Evolutionary conservation across 2,329 filamentous ascomycete genomes (phyloP).

Genomic region (Claviceps sp.): DNA sequence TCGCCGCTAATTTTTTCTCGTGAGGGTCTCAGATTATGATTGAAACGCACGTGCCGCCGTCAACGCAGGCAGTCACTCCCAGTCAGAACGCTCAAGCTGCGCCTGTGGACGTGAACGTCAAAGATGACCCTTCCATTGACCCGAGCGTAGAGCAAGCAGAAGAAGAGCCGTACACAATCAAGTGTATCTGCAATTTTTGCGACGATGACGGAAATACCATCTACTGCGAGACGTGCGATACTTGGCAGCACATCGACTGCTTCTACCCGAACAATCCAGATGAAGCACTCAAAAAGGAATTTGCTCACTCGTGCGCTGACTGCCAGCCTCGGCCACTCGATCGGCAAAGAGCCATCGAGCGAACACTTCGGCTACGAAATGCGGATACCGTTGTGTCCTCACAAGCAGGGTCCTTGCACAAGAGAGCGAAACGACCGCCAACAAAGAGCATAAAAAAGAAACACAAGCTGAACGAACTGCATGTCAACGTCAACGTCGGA

Average conservation of each 20-base stretch:
- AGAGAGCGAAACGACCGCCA: slow-evolving; percentile 60
- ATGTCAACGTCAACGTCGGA: slow-evolving; percentile 45
- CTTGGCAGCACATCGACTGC: slow-evolving; percentile 97
- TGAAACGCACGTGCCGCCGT: slow-evolving; percentile 40
- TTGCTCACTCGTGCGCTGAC: slow-evolving; percentile 76
- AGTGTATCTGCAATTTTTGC: slow-evolving; percentile 87
- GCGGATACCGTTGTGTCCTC: slow-evolving; percentile 19
- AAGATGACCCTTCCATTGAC: slow-evolving; percentile 23
- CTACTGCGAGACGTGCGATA: slow-evolving; percentile 88
- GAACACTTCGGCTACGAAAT: slow-evolving; percentile 46
- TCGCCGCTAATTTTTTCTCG: slow-evolving; percentile 21
- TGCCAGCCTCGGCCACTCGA: slow-evolving; percentile 72
- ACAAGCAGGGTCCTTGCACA: slow-evolving; percentile 38
- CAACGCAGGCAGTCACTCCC: slow-evolving; percentile 41
- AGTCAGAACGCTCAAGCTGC: slow-evolving; percentile 35
- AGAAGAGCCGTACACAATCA: slow-evolving; percentile 86
- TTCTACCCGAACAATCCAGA: slow-evolving; percentile 70
- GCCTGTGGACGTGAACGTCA: slow-evolving; percentile 18
- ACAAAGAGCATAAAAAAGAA: slow-evolving; percentile 86
- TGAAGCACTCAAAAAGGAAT: slow-evolving; percentile 56
- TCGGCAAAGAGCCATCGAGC: slow-evolving; percentile 58
- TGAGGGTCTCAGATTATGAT: slow-evolving; percentile 48
- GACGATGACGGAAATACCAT: slow-evolving; percentile 98
- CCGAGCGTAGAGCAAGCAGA: slow-evolving; percentile 41
- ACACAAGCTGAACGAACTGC: slow-evolving; percentile 53